phyloP scores from a whole-genome alignment of 2,329 filamentous ascomycete species.

The Tolypocladium inflatum region DNA sequence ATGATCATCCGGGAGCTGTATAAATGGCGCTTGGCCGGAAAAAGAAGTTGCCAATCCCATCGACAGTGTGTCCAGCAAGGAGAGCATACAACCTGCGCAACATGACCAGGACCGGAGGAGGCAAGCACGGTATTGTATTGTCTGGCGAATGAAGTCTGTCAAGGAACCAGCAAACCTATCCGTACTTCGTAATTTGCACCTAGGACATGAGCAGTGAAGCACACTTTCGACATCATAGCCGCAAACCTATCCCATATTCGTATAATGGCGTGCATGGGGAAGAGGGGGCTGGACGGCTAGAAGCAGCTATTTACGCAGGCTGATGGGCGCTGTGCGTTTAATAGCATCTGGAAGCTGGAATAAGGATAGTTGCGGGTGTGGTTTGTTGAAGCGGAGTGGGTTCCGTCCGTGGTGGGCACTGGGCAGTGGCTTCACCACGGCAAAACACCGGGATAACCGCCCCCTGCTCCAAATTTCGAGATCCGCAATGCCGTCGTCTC shows the following conservation, averaged over 20 bases:
- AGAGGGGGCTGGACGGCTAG: too few relatives aligned
- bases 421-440: background rate
- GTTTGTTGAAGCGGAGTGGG: background rate
- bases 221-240: background rate
- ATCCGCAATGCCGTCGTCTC: background rate
- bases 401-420: background rate
- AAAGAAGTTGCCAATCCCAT: background rate
- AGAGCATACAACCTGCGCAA: background rate
- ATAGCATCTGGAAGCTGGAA: too few relatives aligned
- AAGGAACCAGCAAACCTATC: background rate
- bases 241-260: background rate
- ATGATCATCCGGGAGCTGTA: background rate
- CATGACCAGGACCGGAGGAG: background rate
- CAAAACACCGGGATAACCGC: background rate
- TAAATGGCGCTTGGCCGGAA: background rate
- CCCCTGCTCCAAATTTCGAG: constrained; percentile 15
- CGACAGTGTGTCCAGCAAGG: background rate
- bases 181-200: background rate
- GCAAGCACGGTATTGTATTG: background rate
- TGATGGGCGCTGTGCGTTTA: too few relatives aligned
- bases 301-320: background rate
- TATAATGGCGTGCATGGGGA: background rate
- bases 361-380: too few relatives aligned
- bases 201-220: background rate
- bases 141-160: background rate